Evolutionary conservation across 2,329 filamentous ascomycete genomes (phyloP), one percentile per base, ranked within the genome.

Genomic region (Fusarium azukiicola): DNA sequence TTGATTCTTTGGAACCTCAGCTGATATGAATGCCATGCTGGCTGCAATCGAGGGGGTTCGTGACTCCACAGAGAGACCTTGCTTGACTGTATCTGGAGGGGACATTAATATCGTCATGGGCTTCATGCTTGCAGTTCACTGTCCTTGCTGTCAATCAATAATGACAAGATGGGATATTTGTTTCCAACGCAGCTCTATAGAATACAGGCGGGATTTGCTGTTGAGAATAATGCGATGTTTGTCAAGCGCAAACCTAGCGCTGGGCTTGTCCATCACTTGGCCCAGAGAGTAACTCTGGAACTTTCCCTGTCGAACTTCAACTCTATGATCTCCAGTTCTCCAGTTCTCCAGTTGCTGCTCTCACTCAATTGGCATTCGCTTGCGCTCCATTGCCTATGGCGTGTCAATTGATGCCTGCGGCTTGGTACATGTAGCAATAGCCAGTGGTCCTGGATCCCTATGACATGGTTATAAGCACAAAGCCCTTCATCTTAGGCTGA

Each of bases 1-100:
- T 63, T 47, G n/a, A 50, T 23, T 61, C 67, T 49, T 63, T 27
- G 54, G 36, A 47, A 40, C 13, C 54, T 70, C 52, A 40, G 54
- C 54, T 70, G 52, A 70, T 70, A 8, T 32, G 8, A 49, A 32
- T 36, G 63, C n/a, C 68, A 70, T 49, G n/a, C 16, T 69, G 21
- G 21, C 17, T 21, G 32, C 54, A 63, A 50, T 63, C 23, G 40
- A 32, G 23, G 8, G 67, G 42, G 44, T 49, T 63, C 36, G 5
- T n/a, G 32, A 36, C 50, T 46, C 21, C 21, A 36, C 32, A 42
- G 40, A 27, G 21, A 44, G 36, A 54, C 3, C 9, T 40, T 42
- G n/a, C 13, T 54, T 27, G 38, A n/a, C 23, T 40, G 14, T 21
- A 17, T 11, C 21, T 23, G 9, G 56, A 36, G 36, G 10, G 13